Evolutionary conservation across 2,329 filamentous ascomycete genomes (phyloP).

Genomic region (Aphanoascus verrucosus): DNA sequence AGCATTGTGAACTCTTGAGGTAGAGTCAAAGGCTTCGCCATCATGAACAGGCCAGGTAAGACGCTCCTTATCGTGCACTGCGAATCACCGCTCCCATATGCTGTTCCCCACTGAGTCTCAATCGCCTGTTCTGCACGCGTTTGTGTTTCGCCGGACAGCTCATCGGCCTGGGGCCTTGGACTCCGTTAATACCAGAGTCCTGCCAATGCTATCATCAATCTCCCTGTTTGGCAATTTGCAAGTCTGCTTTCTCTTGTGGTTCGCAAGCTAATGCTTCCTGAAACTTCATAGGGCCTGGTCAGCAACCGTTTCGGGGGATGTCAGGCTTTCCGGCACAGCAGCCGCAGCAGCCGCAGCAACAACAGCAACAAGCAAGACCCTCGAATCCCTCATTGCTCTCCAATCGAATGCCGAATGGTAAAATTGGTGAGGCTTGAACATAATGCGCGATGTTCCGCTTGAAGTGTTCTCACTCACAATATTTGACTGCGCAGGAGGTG

Average conservation of each 20-base stretch:
- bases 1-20: background rate
- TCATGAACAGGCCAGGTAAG: constrained; percentile 15
- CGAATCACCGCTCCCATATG: background rate
- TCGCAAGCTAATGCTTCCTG: constrained; percentile 1
- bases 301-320: constrained; percentile 44
- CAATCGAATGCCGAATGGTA: constrained; percentile 44
- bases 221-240: background rate
- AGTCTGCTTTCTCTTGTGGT: background rate
- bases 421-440: constrained; percentile 37
- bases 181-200: background rate
- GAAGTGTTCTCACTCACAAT: constrained; percentile 9
- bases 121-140: background rate
- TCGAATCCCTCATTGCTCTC: constrained; percentile 40
- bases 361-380: constrained; percentile 35
- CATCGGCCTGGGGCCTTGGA: background rate
- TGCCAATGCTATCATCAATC: background rate
- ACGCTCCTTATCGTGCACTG: background rate
- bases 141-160: background rate
- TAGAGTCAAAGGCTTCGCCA: background rate
- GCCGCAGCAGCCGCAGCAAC: too few relatives aligned
- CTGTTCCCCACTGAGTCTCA: background rate
- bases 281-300: constrained; percentile 34
- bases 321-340: constrained; percentile 45
- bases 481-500: constrained; percentile 32
- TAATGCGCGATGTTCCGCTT: background rate